phyloP scores from a whole-genome alignment of 1,284 basidiomycete species.

The Puccinia brachypodii region DNA sequence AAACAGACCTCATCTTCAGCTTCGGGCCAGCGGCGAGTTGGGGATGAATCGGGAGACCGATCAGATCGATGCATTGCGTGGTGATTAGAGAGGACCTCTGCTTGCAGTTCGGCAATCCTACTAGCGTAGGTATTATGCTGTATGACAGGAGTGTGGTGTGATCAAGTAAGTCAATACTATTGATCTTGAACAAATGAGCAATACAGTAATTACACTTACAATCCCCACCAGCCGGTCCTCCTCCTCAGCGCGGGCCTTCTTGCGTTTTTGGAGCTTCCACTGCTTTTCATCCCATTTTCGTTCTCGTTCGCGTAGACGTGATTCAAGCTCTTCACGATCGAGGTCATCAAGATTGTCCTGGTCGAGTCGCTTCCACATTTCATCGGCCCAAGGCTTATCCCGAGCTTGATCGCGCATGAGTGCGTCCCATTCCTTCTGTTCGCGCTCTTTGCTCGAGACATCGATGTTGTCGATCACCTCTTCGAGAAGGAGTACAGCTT shows the following conservation, averaged over 20 bases:
- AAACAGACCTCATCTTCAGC: conserved; percentile 12
- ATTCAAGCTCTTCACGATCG: conserved; percentile 4
- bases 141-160: neutral
- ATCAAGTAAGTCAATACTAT: neutral
- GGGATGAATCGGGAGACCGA: neutral
- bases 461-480: conserved; percentile 59
- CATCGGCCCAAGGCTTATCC: conserved; percentile 34
- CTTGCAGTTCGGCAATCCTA: conserved; percentile 37
- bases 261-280: conserved; percentile 18
- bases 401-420: conserved; percentile 19
- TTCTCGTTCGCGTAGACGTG: conserved; percentile 20
- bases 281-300: conserved; percentile 23
- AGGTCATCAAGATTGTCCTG: neutral
- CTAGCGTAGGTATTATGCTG: conserved; percentile 45
- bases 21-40: neutral
- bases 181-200: no score
- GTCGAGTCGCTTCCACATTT: conserved; percentile 20
- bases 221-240: conserved; percentile 38
- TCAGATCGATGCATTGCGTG: neutral
- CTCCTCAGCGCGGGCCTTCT: conserved; percentile 39
- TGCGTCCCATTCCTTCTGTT: conserved; percentile 22
- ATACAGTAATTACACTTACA: neutral
- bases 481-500: conserved; percentile 57
- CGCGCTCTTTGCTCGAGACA: conserved; percentile 49
- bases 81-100: conserved; percentile 20